These are phyloP conservation scores for Takashimella tepidaria DNA, from an alignment of 1,284 basidiomycete species.

Conservation along the genomic window DNA sequence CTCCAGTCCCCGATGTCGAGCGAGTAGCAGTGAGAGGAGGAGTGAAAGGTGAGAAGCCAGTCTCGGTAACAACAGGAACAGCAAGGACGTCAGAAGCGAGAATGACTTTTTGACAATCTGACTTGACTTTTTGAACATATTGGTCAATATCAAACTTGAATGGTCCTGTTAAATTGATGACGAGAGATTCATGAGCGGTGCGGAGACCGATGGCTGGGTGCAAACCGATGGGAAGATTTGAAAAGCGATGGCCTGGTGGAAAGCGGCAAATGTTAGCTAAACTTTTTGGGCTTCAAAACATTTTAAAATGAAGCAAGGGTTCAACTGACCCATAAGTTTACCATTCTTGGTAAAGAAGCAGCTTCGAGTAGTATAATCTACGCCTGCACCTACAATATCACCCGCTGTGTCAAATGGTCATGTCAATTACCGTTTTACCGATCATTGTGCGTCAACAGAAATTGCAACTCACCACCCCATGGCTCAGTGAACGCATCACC, in stretches of 20 bases:
- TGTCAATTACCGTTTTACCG: background rate
- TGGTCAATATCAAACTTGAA: slow-evolving; percentile 85
- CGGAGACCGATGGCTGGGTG: slow-evolving; percentile 84
- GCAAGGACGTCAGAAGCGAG: slow-evolving; percentile 11
- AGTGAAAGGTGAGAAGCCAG: too few relatives aligned
- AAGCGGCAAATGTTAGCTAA: slow-evolving; percentile 5
- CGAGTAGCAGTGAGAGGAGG: slow-evolving; percentile 9
- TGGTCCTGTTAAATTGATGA: slow-evolving; percentile 71
- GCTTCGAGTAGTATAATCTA: slow-evolving; percentile 72
- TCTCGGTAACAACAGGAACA: slow-evolving; percentile 7
- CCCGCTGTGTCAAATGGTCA: slow-evolving; percentile 54
- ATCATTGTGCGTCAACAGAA: slow-evolving; percentile 2
- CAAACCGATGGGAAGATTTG: slow-evolving; percentile 58
- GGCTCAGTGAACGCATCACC: slow-evolving; percentile 69
- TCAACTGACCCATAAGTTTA: slow-evolving; percentile 59
- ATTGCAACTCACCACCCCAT: slow-evolving; percentile 36
- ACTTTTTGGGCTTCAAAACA: slow-evolving; percentile 12
- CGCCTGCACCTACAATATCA: slow-evolving; percentile 80
- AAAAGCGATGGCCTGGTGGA: slow-evolving; percentile 59
- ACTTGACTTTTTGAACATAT: slow-evolving; percentile 59
- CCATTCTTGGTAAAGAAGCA: slow-evolving; percentile 91
- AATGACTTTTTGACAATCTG: slow-evolving; percentile 47
- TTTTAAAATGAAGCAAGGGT: background rate
- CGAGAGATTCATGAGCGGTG: slow-evolving; percentile 52
- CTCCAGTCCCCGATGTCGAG: background rate